Base-by-base conservation (phyloP, 139 green algal genomes). In the Picochlorum costavermella region DNA sequence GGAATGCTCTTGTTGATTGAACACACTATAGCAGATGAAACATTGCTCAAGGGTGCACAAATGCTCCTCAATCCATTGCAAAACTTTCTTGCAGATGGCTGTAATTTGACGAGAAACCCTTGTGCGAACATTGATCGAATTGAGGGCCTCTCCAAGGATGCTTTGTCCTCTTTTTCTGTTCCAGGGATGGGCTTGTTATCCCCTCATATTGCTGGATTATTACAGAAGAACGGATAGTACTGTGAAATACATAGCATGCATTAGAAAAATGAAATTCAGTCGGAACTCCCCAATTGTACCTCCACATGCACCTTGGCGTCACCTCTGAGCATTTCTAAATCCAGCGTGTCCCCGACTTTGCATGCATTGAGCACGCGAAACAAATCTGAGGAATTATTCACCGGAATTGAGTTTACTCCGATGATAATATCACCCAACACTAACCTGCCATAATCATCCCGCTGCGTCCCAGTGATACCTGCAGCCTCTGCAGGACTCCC, bases 381-480 rank as follows among this genome's bases (percentile, higher is more conserved):
- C 48, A 95, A 70, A 71, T 95, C 88, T 3, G 81, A 83, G 5
- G 63, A 68, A 31, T 61, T 83, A 56, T 72, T 70, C 23, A 84
- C 49, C 31, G 53, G 77, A 20, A 56, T 65, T 37, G 76, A 74
- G 63, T 95, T 82, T 23, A 94, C 65, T 16, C 30, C 45, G 3
- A 82, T 69, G 73, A 96, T 91, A 74, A 96, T 90, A 73, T 96
- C 89, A 1, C 86, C 86, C 30, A 96, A 75, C 23, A 95, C 71
- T 16, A 83, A 60, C 30, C 71, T 71, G 51, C 79, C 79, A 36
- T 78, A 81, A 33, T 79, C 76, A 67, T 96, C 89, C 1, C 89
- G 68, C 10, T 56, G 79, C 3, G 84, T 93, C 51, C 84, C 86
- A 29, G 77, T 65, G 14, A 95, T 73, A 23, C 89, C 89, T 6